phyloP scores from a whole-genome alignment of 306 rosid genomes.

The Fragaria ananassa region DNA sequence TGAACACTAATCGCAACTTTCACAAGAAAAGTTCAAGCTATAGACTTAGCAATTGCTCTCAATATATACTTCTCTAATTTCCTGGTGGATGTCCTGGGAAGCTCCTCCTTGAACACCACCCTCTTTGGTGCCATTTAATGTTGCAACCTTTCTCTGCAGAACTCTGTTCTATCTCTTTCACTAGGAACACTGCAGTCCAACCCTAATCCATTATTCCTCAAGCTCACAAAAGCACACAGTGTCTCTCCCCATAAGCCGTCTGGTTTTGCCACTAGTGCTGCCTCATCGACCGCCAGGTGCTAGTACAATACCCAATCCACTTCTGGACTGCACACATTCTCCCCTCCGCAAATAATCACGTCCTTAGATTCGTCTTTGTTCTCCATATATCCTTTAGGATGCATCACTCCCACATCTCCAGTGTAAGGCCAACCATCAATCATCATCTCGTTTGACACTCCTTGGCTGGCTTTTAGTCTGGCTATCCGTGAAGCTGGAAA shows the following conservation, averaged over 20 bases:
- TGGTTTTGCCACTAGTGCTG: slow-evolving; percentile 13
- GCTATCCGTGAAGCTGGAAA: neutral
- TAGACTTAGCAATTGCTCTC: slow-evolving; percentile 13
- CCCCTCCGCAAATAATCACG: slow-evolving; percentile 17
- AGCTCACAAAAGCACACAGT: slow-evolving; percentile 28
- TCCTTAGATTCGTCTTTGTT: slow-evolving; percentile 22
- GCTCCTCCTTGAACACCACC: slow-evolving; percentile 22
- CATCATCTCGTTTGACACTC: neutral
- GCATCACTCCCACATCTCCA: slow-evolving; percentile 22
- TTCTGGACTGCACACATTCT: neutral
- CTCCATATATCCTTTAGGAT: slow-evolving; percentile 24
- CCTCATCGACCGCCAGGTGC: slow-evolving; percentile 10
- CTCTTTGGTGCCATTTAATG: slow-evolving; percentile 22
- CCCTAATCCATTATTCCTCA: slow-evolving; percentile 8
- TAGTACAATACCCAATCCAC: slow-evolving; percentile 4
- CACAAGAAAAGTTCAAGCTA: neutral
- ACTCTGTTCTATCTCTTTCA: slow-evolving; percentile 19
- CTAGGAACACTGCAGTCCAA: neutral
- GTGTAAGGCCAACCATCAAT: slow-evolving; percentile 18
- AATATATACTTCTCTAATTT: slow-evolving; percentile 16
- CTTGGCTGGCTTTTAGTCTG: neutral
- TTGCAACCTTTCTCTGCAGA: slow-evolving; percentile 14
- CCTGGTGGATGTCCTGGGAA: slow-evolving; percentile 26
- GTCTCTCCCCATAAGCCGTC: slow-evolving; percentile 22
- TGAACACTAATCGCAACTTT: neutral